Conservation (phyloP, 2,329 filamentous ascomycete genomes). For the Coniochaeta sp. region DNA sequence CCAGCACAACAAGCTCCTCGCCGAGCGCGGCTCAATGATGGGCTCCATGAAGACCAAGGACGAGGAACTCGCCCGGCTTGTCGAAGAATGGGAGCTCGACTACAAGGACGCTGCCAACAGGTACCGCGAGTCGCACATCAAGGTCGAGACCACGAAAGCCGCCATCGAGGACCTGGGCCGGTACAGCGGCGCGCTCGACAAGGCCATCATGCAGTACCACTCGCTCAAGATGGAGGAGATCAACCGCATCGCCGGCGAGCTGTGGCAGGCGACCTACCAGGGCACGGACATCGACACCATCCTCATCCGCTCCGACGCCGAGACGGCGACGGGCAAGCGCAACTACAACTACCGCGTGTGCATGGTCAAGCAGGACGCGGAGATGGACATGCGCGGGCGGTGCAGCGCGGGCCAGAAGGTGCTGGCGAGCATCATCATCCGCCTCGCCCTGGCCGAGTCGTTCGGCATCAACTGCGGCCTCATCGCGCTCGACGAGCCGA, state of each 20-base stretch:
- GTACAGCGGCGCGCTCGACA: conserved; percentile 79
- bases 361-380: conserved; percentile 95
- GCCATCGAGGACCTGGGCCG: conserved; percentile 84
- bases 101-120: conserved; percentile 75
- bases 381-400: conserved; percentile 99
- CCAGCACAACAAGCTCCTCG: conserved; percentile 61
- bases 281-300: conserved; percentile 97
- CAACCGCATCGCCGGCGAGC: conserved; percentile 86
- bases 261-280: conserved; percentile 97
- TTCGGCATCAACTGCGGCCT: conserved; percentile 95
- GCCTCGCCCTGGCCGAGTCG: conserved; percentile 88
- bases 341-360: conserved; percentile 96
- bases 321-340: conserved; percentile 64
- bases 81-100: conserved; percentile 75
- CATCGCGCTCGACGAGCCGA: conserved; percentile 95
- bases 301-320: conserved; percentile 85
- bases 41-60: conserved; percentile 81
- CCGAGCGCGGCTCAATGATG: conserved; percentile 66
- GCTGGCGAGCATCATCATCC: conserved; percentile 93
- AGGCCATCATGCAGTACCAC: conserved; percentile 97
- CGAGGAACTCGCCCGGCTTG: conserved; percentile 64
- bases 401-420: conserved; percentile 97
- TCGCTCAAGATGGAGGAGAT: conserved; percentile 97
- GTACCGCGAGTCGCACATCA: conserved; percentile 84
- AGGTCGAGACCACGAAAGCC: conserved; percentile 84